phyloP scores from a whole-genome alignment of 2,329 filamentous ascomycete species.

The Cordyceps pruinosa region DNA sequence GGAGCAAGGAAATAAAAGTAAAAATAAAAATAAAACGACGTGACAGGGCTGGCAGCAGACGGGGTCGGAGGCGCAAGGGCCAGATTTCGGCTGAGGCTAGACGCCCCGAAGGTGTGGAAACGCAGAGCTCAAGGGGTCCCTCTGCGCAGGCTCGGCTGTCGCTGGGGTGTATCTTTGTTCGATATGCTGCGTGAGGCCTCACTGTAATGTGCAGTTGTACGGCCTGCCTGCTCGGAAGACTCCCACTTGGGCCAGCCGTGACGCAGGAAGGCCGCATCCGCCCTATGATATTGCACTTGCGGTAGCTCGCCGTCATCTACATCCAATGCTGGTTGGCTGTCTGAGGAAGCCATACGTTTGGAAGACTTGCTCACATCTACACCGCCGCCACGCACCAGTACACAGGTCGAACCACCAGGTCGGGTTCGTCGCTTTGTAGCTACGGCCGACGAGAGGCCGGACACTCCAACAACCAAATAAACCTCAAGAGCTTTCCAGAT shows the following conservation, averaged over 20 bases:
- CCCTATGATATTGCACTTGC: not conserved
- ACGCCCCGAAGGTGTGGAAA: not conserved
- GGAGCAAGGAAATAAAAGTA: not conserved
- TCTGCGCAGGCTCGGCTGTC: not conserved
- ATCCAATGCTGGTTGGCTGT: too few species aligned
- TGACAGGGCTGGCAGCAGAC: not conserved
- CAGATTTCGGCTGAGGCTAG: not conserved
- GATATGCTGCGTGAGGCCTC: too few species aligned
- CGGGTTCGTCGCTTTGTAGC: too few species aligned
- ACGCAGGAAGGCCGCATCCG: not conserved
- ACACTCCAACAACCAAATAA: not conserved
- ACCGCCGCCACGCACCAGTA: too few species aligned
- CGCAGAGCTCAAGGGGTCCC: not conserved
- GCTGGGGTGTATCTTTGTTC: not conserved
- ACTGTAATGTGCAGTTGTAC: too few species aligned
- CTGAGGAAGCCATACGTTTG: too few species aligned
- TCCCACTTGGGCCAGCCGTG: not conserved
- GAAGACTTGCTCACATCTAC: too few species aligned
- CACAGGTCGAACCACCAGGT: too few species aligned
- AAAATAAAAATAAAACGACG: not conserved
- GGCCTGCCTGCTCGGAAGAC: too few species aligned
- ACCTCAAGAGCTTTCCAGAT: not conserved
- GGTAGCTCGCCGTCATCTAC: not conserved
- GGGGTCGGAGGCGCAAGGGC: not conserved
- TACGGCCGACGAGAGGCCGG: not conserved